Base-by-base conservation (phyloP, 768 basidiomycete genomes). In the Agaricus sinodeliciosus region DNA sequence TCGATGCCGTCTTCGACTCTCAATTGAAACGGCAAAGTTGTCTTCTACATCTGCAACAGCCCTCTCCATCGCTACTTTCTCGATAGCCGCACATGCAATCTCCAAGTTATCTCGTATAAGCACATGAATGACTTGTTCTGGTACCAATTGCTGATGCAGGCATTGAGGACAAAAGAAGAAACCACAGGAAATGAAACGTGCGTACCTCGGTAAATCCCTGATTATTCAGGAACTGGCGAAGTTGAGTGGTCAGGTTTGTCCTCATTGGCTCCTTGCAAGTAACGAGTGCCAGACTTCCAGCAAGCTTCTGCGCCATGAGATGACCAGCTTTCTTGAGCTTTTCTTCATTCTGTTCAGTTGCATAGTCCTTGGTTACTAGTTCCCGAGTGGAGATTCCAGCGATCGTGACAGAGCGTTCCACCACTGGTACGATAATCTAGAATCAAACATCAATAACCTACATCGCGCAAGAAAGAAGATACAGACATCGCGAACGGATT, bases 231-330 rank as follows among this genome's bases (percentile, higher is more conserved):
- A 85, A 80, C 42, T 84, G 81, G n/a, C 94, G 85, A 28, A 97
- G 75, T 62, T 95, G 93, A 49, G 80, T 85, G 15, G 87, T 84
- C 61, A 98, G 83, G 67, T 96, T 94, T 65, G 87, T 89, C 63
- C 93, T 86, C 54, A 99, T 69, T 1, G 95, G 94, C 62, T 99
- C 96, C 66, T 97, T 98, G 77, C 95, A 98, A 15, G 96, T 98
- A 13, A 99, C 96, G 49, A 97, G 72, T 22, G 96, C 96, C 44
- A 99, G 80, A 60, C 90, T 94, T 37, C 95, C 94, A 13, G 96
- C 96, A 48, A 99, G 80, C 65, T 93, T 95, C 69, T 93, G 92
- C 1, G 94, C 94, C 94, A 97, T 98, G 34, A 93, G 67, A 66
- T 96, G 93, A 11, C 90, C 93, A 22, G 96, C 92, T 61, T 86